Percentiles rank a stretch among this genome's conserved stretches.
Evolutionary conservation across 2,329 filamentous ascomycete genomes (phyloP).

Genomic region (Verticillium nonalfalfae): DNA sequence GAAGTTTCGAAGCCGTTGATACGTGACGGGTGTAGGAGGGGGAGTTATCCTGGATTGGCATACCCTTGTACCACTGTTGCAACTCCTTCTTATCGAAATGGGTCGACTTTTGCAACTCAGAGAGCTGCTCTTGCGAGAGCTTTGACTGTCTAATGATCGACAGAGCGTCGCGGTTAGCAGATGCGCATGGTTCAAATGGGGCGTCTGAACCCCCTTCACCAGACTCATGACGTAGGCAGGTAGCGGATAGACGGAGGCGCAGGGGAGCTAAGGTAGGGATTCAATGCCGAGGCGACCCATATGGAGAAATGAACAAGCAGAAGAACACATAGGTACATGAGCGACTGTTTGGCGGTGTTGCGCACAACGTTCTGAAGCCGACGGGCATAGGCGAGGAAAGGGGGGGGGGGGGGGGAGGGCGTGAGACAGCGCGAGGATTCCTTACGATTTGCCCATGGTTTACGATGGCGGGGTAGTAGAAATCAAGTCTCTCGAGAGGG

Average conservation of each 20-base stretch:
- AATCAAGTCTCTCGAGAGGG: background rate
- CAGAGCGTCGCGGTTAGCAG: conserved; percentile 14
- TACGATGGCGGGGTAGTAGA: background rate
- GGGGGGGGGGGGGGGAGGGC: background rate
- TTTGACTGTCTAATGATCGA: conserved; percentile 75
- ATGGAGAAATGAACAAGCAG: no score
- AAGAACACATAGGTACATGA: background rate
- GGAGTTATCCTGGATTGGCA: conserved; percentile 17
- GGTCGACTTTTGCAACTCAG: conserved; percentile 91
- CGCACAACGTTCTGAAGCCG: background rate
- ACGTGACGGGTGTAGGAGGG: background rate
- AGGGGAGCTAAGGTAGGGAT: background rate
- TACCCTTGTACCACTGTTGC: conserved; percentile 99
- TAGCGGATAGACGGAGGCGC: background rate
- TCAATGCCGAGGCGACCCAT: background rate
- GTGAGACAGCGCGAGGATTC: background rate
- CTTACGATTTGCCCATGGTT: conserved; percentile 43
- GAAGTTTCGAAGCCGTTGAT: background rate
- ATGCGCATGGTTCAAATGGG: background rate
- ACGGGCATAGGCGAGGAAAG: background rate
- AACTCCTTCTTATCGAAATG: conserved; percentile 99
- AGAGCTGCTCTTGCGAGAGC: conserved; percentile 92
- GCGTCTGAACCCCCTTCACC: background rate
- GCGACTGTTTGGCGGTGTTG: background rate
- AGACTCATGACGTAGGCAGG: conserved; percentile 1